Conservation (phyloP, 345 rosid genomes). For the Arabidopsis arenosa region DNA sequence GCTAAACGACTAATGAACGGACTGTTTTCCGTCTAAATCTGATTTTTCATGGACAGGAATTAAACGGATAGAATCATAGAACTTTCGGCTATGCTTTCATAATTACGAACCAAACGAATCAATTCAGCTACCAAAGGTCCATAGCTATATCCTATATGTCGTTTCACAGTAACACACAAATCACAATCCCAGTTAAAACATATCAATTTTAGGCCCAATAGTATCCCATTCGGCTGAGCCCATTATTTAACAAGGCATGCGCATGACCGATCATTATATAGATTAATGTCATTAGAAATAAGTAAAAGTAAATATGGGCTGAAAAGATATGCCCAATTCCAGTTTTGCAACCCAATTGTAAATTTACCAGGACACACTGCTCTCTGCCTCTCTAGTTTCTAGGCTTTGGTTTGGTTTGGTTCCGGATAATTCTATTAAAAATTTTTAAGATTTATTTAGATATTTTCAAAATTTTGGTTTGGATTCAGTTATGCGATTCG, state of each 20-base stretch:
- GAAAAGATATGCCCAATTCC: background rate
- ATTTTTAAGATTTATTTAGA: no score
- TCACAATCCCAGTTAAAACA: background rate
- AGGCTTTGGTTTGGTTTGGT: no score
- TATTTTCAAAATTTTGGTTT: no score
- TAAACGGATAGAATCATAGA: background rate
- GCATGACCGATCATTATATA: background rate
- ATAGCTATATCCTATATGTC: no score
- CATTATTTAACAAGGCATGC: background rate
- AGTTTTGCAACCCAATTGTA: background rate
- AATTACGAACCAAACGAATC: background rate
- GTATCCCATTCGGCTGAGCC: background rate
- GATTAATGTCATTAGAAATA: no score
- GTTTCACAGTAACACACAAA: background rate
- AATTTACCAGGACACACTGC: background rate
- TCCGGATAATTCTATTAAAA: no score
- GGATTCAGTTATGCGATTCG: no score
- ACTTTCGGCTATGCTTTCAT: background rate
- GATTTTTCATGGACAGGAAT: background rate
- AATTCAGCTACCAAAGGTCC: background rate
- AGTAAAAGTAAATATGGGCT: background rate
- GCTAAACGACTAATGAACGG: background rate
- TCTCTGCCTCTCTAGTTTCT: no score
- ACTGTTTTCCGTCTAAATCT: background rate
- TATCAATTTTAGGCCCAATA: background rate